These are phyloP conservation scores for Aureobasidium sp. DNA, from an alignment of 2,329 filamentous ascomycete genomes.

Conservation along the genomic window DNA sequence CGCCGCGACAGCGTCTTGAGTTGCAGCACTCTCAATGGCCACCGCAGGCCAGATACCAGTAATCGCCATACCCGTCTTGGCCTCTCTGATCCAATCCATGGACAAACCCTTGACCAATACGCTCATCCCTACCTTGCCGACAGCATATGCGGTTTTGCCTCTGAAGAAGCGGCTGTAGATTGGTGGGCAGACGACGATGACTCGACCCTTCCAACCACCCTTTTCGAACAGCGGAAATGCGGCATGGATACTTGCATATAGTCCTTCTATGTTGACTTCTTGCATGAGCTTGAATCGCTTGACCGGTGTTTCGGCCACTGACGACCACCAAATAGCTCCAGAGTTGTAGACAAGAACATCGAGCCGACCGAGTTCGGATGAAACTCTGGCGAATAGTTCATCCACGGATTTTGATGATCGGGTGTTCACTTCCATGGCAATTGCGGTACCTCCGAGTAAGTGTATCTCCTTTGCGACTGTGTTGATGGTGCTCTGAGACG, in stretches of 20 bases:
- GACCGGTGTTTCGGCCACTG: constrained; percentile 58
- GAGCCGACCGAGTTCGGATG: constrained; percentile 39
- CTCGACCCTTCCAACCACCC: constrained; percentile 44
- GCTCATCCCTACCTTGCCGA: constrained; percentile 71
- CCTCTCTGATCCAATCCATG: constrained; percentile 68
- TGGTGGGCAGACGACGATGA: constrained; percentile 73
- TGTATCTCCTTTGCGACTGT: constrained; percentile 69
- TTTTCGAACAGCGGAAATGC: constrained; percentile 55
- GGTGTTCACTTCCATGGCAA: constrained; percentile 57
- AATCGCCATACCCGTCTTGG: constrained; percentile 59
- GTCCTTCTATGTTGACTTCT: constrained; percentile 61
- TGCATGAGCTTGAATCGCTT: constrained; percentile 56
- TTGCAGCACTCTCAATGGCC: constrained; percentile 69
- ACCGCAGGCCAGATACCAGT: constrained; percentile 75
- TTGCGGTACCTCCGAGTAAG: constrained; percentile 53
- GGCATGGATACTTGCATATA: constrained; percentile 65
- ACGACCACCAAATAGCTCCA: constrained; percentile 77
- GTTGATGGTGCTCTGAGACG: constrained; percentile 63
- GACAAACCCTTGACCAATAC: constrained; percentile 72
- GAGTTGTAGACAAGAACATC: constrained; percentile 76
- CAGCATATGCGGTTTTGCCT: constrained; percentile 77
- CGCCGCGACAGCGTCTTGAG: constrained; percentile 39
- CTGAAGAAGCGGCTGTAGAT: constrained; percentile 80
- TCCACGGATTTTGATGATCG: not conserved
- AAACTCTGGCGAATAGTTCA: not conserved